Conservation (phyloP, 2,329 filamentous ascomycete species). For the Pestalotiopsis sp. region DNA sequence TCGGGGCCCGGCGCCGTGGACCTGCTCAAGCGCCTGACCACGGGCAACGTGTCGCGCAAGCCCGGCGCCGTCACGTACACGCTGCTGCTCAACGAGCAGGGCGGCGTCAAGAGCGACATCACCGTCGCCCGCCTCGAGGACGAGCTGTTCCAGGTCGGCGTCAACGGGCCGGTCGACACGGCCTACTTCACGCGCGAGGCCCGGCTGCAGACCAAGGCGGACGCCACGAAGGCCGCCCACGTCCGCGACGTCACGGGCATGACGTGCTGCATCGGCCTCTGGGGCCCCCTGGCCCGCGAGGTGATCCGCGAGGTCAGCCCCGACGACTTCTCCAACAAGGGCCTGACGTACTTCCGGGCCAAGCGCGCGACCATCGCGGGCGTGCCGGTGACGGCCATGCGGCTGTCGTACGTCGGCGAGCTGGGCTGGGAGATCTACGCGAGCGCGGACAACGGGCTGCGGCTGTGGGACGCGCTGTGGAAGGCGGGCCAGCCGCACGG, state of each 20-base stretch:
- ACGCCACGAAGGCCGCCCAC: conserved; percentile 45
- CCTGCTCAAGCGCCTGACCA: conserved; percentile 57
- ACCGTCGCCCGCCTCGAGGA: conserved; percentile 55
- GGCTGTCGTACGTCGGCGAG: conserved; percentile 64
- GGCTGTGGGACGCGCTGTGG: conserved; percentile 62
- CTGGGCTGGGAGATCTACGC: conserved; percentile 65
- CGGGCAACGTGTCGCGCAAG: conserved; percentile 48
- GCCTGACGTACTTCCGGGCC: conserved; percentile 51
- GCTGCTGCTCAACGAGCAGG: conserved; percentile 55
- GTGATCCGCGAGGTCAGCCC: conserved; percentile 48
- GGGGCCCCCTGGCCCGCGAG: conserved; percentile 59
- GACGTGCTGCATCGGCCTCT: conserved; percentile 64
- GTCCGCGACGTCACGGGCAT: conserved; percentile 62
- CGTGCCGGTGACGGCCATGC: conserved; percentile 57
- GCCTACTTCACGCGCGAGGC: conserved; percentile 58
- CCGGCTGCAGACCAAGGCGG: conserved; percentile 43
- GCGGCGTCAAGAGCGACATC: conserved; percentile 58
- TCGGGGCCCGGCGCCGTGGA: conserved; percentile 57
- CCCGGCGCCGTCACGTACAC: conserved; percentile 58
- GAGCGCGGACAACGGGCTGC: conserved; percentile 58
- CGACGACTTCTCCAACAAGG: conserved; percentile 48
- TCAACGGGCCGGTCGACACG: conserved; percentile 57
- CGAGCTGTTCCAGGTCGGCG: conserved; percentile 56
- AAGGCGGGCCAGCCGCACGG: conserved; percentile 56
- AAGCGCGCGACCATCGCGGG: conserved; percentile 53